Evolutionary conservation across 2,329 filamentous ascomycete species (phyloP).

Genomic region (Samsoniella hepiali): DNA sequence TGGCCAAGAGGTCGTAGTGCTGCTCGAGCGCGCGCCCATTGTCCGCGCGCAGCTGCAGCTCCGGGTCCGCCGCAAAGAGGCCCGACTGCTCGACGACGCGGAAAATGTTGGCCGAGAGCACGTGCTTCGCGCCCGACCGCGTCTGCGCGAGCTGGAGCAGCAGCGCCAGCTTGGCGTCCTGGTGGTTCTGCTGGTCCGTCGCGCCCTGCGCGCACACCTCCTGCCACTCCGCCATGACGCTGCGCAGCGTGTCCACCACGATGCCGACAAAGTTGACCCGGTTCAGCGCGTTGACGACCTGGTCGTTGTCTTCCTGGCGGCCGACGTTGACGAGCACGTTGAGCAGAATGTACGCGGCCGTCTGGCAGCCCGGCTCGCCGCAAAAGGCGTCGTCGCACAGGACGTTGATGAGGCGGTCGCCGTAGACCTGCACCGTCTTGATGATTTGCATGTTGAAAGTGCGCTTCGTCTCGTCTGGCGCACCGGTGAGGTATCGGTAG

Average conservation of each 20-base stretch:
- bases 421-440: conserved; percentile 64
- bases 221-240: conserved; percentile 70
- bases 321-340: conserved; percentile 73
- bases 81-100: conserved; percentile 73
- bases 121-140: conserved; percentile 75
- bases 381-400: conserved; percentile 92
- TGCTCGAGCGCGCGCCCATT: conserved; percentile 69
- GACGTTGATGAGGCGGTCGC: conserved; percentile 77
- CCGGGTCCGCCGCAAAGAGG: conserved; percentile 87
- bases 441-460: conserved; percentile 58
- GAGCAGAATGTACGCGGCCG: conserved; percentile 82
- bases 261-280: conserved; percentile 88
- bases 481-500: conserved; percentile 76
- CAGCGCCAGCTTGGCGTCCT: conserved; percentile 73
- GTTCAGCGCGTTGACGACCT: conserved; percentile 75
- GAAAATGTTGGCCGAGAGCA: conserved; percentile 89
- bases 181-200: conserved; percentile 48
- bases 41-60: conserved; percentile 64
- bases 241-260: conserved; percentile 81
- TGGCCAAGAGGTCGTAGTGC: conserved; percentile 80
- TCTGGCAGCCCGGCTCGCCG: conserved; percentile 75
- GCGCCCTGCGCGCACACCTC: conserved; percentile 44
- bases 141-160: conserved; percentile 82
- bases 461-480: conserved; percentile 53
- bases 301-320: conserved; percentile 65